Percentiles rank a stretch among this genome's conserved stretches.
Conservation (phyloP, 1,139 yeast genomes). For the Saccharomycopsis hybrid region DNA sequence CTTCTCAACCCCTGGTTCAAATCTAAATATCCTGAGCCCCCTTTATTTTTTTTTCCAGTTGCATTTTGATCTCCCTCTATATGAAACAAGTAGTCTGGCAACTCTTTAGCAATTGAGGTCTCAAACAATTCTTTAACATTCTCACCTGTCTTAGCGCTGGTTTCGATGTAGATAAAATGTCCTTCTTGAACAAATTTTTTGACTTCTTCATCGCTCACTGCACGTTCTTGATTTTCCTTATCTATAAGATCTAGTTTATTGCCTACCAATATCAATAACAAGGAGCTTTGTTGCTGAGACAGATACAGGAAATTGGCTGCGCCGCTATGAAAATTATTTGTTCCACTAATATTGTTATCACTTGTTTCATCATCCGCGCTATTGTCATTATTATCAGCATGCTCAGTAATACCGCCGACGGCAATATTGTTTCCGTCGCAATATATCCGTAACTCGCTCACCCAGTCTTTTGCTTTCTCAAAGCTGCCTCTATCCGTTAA, state of each 20-base stretch:
- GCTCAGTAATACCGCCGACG: neutral
- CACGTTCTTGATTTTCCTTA: conserved; percentile 24
- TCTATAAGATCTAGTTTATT: conserved; percentile 58
- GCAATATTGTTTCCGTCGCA: conserved; percentile 36
- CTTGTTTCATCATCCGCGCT: neutral
- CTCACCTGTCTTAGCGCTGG: conserved; percentile 79
- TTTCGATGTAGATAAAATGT: conserved; percentile 66
- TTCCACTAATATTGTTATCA: neutral
- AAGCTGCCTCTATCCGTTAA: conserved; percentile 39
- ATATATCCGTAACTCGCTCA: conserved; percentile 70
- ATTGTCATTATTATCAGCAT: too few species aligned
- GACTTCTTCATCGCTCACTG: conserved; percentile 11
- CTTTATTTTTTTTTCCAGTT: too few species aligned
- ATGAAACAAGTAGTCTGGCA: conserved; percentile 16
- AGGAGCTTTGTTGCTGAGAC: too few species aligned
- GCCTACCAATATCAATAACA: conserved; percentile 69
- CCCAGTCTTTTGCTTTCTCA: conserved; percentile 80
- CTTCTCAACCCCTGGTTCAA: conserved; percentile 12
- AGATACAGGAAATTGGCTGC: too few species aligned
- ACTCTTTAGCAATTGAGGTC: conserved; percentile 14
- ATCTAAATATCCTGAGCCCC: too few species aligned
- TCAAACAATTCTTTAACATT: conserved; percentile 62
- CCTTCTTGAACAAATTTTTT: conserved; percentile 42
- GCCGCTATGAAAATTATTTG: too few species aligned
- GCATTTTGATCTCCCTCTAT: conserved; percentile 26